A percentile compares a stretch with the other conserved stretches of the same genome.
phyloP scores from a whole-genome alignment of 345 rosid genomes.

The Aquilaria malaccensis region DNA sequence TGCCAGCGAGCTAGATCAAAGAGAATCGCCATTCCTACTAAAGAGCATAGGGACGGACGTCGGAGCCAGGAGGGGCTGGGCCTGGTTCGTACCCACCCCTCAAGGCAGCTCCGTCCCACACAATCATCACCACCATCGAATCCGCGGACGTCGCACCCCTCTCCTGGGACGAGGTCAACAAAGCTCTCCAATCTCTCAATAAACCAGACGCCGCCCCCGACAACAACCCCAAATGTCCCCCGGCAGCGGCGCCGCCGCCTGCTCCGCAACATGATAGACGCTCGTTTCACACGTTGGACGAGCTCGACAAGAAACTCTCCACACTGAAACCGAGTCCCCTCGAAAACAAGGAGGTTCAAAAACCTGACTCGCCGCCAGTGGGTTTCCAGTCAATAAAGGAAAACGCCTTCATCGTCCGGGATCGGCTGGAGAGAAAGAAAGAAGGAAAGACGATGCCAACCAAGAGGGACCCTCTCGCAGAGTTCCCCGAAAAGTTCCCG shows the following conservation, averaged over 20 bases:
- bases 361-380: constrained; percentile 5
- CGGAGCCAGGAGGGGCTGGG: too few relatives aligned
- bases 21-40: too few relatives aligned
- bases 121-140: constrained; percentile 53
- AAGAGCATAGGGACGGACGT: too few relatives aligned
- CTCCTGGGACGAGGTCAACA: constrained; percentile 92
- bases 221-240: neutral
- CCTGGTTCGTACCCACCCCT: too few relatives aligned
- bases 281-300: constrained; percentile 83
- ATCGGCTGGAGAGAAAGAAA: constrained; percentile 56
- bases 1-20: too few relatives aligned
- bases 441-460: constrained; percentile 47
- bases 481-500: constrained; percentile 70
- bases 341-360: constrained; percentile 3
- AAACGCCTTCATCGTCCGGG: constrained; percentile 55
- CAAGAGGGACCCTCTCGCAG: constrained; percentile 65
- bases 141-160: constrained; percentile 54
- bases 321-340: constrained; percentile 23
- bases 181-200: constrained; percentile 60
- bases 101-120: constrained; percentile 13
- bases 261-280: constrained; percentile 35
- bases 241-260: constrained; percentile 3
- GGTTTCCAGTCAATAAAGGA: constrained; percentile 50
- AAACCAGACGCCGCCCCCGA: constrained; percentile 23
- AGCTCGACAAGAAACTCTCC: constrained; percentile 50